Base-by-base conservation (phyloP, 345 rosid species). In the Citrus sinensis region DNA sequence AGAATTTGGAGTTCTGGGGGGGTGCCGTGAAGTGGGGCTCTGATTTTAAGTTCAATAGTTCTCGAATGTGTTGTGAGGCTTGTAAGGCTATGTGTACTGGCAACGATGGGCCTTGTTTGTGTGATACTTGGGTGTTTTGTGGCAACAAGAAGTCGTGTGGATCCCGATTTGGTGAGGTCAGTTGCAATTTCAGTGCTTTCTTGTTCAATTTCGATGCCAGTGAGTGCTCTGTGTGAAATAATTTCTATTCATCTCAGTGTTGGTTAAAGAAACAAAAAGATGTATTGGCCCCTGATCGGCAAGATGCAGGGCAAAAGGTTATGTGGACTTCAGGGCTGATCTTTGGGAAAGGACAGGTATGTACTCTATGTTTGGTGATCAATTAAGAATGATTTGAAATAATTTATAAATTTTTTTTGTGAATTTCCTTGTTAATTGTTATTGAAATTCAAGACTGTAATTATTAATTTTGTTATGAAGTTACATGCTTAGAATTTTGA, bases 221-320 rank as follows among this genome's bases (percentile, higher is more conserved):
- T 29, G 17, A 56, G 16, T 63, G 58, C 9, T 66, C 32, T 60
- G 19, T n/a, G 17, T 40, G 67, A 54, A 37, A 10, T 78, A 64
- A 30, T 25, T 34, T 67, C 67, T 62, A 19, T 10, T 56, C 11
- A 80, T 65, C 4, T 62, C 83, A 96, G 99, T 96, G 99, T 84
- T 94, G 99, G 98, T 86, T 94, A 87, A 96, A 96, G 95, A 96
- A 94, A 82, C 99, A 94, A 79, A 96, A 90, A 83, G 93, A 94
- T 81, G 74, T 81, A 0, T 75, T 92, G 85, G 62, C 78, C 40
- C 99, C 99, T 81, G 95, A 89, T 84, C 76, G 75, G 54, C 92
- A 86, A 79, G 97, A 87, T 62, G 89, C 82, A 3, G 95, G 88
- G 25, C 71, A 81, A 76, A 87, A 66, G 24, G 93, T 87, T 30